phyloP scores from a whole-genome alignment of 73 alveolate genomes.

The Paramecium octaurelia region DNA sequence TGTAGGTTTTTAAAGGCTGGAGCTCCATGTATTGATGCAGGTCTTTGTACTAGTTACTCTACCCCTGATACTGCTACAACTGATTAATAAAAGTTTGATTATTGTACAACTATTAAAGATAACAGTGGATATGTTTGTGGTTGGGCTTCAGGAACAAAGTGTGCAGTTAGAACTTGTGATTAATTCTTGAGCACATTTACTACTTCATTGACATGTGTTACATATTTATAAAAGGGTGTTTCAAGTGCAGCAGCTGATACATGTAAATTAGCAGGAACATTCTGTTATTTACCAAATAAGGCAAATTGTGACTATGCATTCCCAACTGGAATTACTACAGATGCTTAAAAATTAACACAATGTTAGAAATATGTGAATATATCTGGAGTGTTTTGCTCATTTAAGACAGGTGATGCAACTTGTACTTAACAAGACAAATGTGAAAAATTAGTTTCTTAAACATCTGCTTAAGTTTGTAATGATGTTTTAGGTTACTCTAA shows the following conservation, averaged over 20 bases:
- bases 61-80: not conserved
- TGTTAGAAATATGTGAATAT: not conserved
- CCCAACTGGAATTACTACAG: not conserved
- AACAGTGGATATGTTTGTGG: not conserved
- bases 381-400: not conserved
- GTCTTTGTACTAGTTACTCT: not conserved
- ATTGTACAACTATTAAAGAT: not conserved
- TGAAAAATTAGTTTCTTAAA: not conserved
- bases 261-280: not conserved
- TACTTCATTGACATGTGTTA: not conserved
- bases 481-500: not conserved
- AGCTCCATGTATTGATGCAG: not conserved
- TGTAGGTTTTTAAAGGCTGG: not conserved
- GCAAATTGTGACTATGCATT: not conserved
- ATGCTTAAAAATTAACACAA: not conserved
- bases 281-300: not conserved
- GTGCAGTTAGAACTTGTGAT: not conserved
- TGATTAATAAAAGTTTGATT: not conserved
- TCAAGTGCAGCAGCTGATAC: not conserved
- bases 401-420: not conserved
- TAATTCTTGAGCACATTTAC: not conserved
- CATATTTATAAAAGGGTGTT: not conserved
- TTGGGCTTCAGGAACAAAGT: not conserved
- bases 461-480: not conserved
- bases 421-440: not conserved